Percentiles rank a stretch among this genome's conserved stretches.
phyloP scores from a whole-genome alignment of 1,284 basidiomycete species.

The Fomes fomentarius region DNA sequence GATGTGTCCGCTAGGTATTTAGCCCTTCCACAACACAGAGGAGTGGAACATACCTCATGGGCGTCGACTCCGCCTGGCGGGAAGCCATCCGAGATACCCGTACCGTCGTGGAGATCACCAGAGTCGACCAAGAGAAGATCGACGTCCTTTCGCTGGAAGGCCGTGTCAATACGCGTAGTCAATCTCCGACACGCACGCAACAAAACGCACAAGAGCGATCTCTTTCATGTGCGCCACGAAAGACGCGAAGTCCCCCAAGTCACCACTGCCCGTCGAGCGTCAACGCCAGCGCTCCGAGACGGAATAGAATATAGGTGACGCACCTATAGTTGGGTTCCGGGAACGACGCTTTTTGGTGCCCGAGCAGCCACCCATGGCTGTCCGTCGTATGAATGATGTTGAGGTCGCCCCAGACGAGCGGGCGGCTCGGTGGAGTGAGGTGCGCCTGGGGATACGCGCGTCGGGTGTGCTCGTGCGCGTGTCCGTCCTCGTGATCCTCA shows the following conservation, averaged over 20 bases:
- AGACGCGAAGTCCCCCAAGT: slow-evolving; percentile 80
- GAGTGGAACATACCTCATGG: slow-evolving; percentile 54
- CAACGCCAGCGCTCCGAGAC: too few relatives aligned
- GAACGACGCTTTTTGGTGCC: slow-evolving; percentile 68
- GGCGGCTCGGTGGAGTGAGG: slow-evolving; percentile 58
- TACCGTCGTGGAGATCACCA: slow-evolving; percentile 85
- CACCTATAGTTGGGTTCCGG: slow-evolving; percentile 80
- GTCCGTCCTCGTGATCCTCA: slow-evolving; percentile 30
- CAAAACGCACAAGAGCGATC: slow-evolving; percentile 50
- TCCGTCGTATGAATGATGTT: slow-evolving; percentile 84
- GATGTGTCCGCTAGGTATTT: slow-evolving; percentile 3
- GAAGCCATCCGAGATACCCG: slow-evolving; percentile 75
- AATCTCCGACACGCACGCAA: background rate
- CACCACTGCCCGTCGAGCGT: slow-evolving; percentile 57
- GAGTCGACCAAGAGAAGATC: slow-evolving; percentile 75
- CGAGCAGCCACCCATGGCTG: slow-evolving; percentile 80
- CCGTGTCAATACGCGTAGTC: background rate
- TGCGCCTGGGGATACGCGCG: slow-evolving; percentile 47
- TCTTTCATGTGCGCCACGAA: slow-evolving; percentile 84
- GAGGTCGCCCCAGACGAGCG: slow-evolving; percentile 77
- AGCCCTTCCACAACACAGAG: background rate
- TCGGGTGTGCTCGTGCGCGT: slow-evolving; percentile 42
- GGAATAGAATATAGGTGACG: slow-evolving; percentile 17
- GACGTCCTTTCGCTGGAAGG: slow-evolving; percentile 58
- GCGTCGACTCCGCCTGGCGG: slow-evolving; percentile 72